Percentiles rank a stretch among this genome's conserved stretches.
phyloP scores from a whole-genome alignment of 164 flowering plant species.

The Litsea cubeba region DNA sequence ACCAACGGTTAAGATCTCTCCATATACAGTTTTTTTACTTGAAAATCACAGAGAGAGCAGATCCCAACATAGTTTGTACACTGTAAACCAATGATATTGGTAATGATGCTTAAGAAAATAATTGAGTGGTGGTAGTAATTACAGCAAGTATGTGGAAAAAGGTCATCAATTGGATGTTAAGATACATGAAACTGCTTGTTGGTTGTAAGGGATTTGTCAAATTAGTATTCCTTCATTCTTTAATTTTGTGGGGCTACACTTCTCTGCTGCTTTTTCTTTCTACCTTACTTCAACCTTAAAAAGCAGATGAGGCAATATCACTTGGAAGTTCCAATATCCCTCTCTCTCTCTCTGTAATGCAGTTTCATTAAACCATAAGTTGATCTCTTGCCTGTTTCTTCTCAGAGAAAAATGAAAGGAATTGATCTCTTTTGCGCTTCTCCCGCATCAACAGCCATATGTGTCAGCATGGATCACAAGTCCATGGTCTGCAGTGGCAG shows the following conservation, averaged over 20 bases:
- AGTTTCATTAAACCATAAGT: not conserved
- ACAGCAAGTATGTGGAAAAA: too few species aligned
- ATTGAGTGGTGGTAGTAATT: too few species aligned
- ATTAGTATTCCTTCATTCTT: not conserved
- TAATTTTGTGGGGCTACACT: not conserved
- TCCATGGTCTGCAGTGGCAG: conserved; percentile 40
- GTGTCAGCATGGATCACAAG: conserved; percentile 49
- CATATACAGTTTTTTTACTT: too few species aligned
- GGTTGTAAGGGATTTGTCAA: not conserved
- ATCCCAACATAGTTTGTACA: too few species aligned
- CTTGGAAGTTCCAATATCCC: conserved; percentile 1
- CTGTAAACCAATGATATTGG: too few species aligned
- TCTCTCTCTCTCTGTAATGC: conserved; percentile 2
- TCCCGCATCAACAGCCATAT: conserved; percentile 79
- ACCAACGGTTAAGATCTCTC: too few species aligned
- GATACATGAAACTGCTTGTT: too few species aligned
- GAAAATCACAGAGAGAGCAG: too few species aligned
- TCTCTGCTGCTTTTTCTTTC: not conserved
- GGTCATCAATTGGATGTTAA: too few species aligned
- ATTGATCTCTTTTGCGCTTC: conserved; percentile 71
- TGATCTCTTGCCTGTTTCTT: not conserved
- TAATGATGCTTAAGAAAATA: too few species aligned
- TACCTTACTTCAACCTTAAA: not conserved
- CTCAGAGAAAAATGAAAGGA: conserved; percentile 42
- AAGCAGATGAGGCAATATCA: conserved; percentile 1